Base-by-base conservation (phyloP, 176 grass and related monocot species). In the Triticum dicoccoides region DNA sequence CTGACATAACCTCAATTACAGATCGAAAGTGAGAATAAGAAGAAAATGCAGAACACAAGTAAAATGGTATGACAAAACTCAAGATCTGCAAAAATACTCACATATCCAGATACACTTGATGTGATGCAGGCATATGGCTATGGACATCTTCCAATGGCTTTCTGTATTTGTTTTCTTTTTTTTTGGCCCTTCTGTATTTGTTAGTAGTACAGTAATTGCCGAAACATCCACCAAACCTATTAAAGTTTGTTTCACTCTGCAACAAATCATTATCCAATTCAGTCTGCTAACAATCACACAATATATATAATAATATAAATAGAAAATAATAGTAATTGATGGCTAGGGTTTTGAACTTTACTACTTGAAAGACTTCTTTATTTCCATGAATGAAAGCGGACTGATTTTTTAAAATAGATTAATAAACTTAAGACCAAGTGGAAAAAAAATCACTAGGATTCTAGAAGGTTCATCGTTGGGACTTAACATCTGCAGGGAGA, bases 191-290 rank as follows among this genome's bases (percentile, higher is more conserved):
- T n/a, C n/a, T 92, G 78, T 98, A 96, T 79, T 98, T 98, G 84
- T 93, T 93, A 47, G 73, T 94, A 12, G 97, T 96, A 30, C 94
- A 96, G 80, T 96, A 81, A 79, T 96, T 98, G 6, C 97, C 97
- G 69, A 98, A 87, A 94, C 97, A 96, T 84, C 97, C 94, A 87
- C 97, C 90, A 92, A 96, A 98, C 67, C 97, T 96, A 89, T 98
- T 98, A 67, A 92, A 96, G 32, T 98, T 94, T 9, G 92, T 79
- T 67, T 98, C 97, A 80, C 97, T 94, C 97, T 33, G 32, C 32
- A 33, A 33, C 2, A 33, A 33, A 33, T 33, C 32, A 33, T 33
- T 33, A 33, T 33, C 68, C 33, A 61, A 62, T 42, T 85, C 54
- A 91, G 74, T 82, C 62, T 71, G 10, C 32, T 11, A 69, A 47